These are phyloP conservation scores for Eremochloa ophiuroides DNA, from an alignment of 176 grass and related monocot species.

Conservation along the genomic window DNA sequence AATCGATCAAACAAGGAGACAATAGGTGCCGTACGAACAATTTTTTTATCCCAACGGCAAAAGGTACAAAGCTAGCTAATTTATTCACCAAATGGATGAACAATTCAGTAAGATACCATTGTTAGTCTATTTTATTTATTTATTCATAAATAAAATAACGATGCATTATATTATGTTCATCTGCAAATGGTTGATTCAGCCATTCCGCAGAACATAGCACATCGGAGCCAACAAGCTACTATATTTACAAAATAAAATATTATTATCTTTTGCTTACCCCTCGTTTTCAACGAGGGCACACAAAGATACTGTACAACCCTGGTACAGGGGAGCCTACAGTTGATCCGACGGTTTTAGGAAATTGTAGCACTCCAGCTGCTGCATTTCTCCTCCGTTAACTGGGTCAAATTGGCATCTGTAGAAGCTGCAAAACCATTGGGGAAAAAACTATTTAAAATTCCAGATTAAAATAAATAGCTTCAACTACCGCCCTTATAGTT, in stretches of 20 bases:
- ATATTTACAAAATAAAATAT: conserved; percentile 52
- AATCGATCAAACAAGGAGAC: no score
- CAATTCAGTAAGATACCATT: not conserved
- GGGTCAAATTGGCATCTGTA: conserved; percentile 93
- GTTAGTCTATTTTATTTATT: not conserved
- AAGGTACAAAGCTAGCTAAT: not conserved
- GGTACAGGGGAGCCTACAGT: conserved; percentile 36
- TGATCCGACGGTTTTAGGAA: conserved; percentile 68
- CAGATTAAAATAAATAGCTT: not conserved
- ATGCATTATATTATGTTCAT: conserved; percentile 28
- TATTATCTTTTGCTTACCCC: conserved; percentile 29
- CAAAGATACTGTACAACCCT: conserved; percentile 44
- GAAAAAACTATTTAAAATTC: not conserved
- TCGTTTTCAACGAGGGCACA: not conserved
- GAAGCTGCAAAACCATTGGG: conserved; percentile 48
- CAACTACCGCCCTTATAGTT: not conserved
- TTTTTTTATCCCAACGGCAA: no score
- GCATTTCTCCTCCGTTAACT: conserved; percentile 71
- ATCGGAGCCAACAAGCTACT: conserved; percentile 1
- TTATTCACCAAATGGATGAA: no score
- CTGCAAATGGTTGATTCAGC: conserved; percentile 13
- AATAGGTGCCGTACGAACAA: no score
- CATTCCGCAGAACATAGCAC: conserved; percentile 27
- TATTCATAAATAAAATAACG: not conserved
- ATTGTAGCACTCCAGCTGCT: conserved; percentile 86